Base-by-base conservation (phyloP, 495 filamentous ascomycete genomes). In the Diplogelasinospora grovesii region DNA sequence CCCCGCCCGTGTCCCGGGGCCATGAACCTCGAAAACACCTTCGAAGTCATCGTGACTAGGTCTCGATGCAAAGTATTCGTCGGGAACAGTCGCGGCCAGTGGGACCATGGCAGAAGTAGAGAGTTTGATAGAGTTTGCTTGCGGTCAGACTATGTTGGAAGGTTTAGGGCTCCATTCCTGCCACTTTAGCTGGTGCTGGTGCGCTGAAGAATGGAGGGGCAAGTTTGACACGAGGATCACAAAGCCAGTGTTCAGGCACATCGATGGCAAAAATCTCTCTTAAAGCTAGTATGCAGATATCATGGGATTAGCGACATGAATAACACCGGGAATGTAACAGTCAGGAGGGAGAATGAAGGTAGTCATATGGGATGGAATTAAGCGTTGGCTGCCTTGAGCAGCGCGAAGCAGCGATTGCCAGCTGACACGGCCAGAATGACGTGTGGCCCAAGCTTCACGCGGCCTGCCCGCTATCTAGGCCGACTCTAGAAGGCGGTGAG, bases 11-110 rank as follows among this genome's bases (percentile, higher is more conserved):
- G 75, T 28, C 53, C 65, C 4, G 78, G 66, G 32, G 84, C 82
- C 18, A 86, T 69, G 34, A 90, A 69, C 21, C 81, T 78, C 18
- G 84, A 87, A 38, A 93, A 72, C 20, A 89, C 63, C 54, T 86
- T 86, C 28, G 85, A 85, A 46, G 83, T 66, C 83, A 89, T 89
- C 7, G 6, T 35, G 28, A 8, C 9, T 33, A 39, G 13, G 22
- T 20, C 22, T 43, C 25, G 28, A 29, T 19, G 16, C 26, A 26
- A 11, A 38, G 30, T 34, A n/a, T 24, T 31, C 9, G 41, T 33
- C 21, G 11, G 15, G 11, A 6, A 9, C 22, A 21, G 25, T 33
- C 10, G 20, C 19, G 34, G 16, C 21, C 49, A 45, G 43, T 7
- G 42, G 29, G 15, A 15, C 16, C 38, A 40, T 40, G 26, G 27